phyloP scores from a whole-genome alignment of 1,139 yeast species.

The Blastobotrys raffinosifermentans region DNA sequence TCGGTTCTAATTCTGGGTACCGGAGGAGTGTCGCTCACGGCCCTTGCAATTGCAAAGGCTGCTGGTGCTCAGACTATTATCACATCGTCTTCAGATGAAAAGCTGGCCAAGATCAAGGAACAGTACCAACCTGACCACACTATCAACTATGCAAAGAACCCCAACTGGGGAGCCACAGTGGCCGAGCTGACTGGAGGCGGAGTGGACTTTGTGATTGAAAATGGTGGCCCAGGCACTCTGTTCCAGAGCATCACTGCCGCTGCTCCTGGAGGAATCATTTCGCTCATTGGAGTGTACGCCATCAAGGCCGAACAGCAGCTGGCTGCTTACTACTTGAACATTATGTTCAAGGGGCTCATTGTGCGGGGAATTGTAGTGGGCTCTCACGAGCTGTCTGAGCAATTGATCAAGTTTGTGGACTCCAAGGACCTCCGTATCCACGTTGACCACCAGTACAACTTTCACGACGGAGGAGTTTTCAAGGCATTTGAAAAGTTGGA shows the following conservation, averaged over 20 bases:
- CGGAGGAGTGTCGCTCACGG: constrained; percentile 18
- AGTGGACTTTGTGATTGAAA: constrained; percentile 16
- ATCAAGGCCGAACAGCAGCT: constrained; percentile 10
- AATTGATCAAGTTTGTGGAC: constrained; percentile 14
- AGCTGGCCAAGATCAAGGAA: constrained; percentile 11
- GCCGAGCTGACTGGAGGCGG: constrained; percentile 12
- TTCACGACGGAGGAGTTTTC: constrained; percentile 11
- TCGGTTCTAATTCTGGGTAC: constrained; percentile 17
- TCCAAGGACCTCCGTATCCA: constrained; percentile 12
- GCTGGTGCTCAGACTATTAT: constrained; percentile 17
- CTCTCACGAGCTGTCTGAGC: constrained; percentile 9
- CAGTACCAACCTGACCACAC: constrained; percentile 12
- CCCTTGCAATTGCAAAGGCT: constrained; percentile 17
- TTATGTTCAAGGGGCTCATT: constrained; percentile 9
- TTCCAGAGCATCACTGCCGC: constrained; percentile 11
- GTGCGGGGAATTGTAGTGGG: constrained; percentile 17
- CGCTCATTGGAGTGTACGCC: constrained; percentile 15
- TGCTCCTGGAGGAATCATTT: constrained; percentile 14
- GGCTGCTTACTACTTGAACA: constrained; percentile 11
- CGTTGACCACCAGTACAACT: constrained; percentile 13
- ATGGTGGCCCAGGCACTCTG: constrained; percentile 15
- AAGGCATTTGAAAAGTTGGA: constrained; percentile 14
- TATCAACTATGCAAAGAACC: constrained; percentile 13
- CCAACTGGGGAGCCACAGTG: constrained; percentile 15
- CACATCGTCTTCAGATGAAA: constrained; percentile 18